Evolutionary conservation across 805 yeast genomes (phyloP), one percentile per base, ranked within the genome.

Genomic region (Tetrapisispora nanseiensis): DNA sequence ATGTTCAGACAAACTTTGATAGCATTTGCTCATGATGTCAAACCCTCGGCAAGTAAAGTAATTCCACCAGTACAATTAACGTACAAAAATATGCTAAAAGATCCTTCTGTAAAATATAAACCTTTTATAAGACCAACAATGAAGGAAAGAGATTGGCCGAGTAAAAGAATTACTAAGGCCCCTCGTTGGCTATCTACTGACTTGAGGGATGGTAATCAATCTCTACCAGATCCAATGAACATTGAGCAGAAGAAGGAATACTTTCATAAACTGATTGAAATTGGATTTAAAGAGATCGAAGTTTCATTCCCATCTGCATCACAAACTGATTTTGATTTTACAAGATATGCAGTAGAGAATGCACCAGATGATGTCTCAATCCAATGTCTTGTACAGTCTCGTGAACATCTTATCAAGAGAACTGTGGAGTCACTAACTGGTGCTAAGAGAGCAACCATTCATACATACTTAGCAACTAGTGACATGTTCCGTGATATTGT

Each of bases 131-230:
- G 69, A 15, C 71, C 79, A 1, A 55, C 76, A 34, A 64, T 84
- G 47, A 75, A 80, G 3, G 68, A 77, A 46, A 72, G 92, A 44
- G 71, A 72, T 47, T 83, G 94, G 94, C 94, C 94, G 1, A 55
- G 69, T 29, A 70, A 70, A 45, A 62, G 71, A 13, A 58, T 84
- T 43, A 67, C 66, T 39, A 74, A 74, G 56, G 74, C 87, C 3
- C 94, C 94, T 18, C 68, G 92, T 51, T 83, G 92, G 92, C 67
- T 84, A 37, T 79, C 89, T 18, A 83, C 94, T 3, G 94, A 84
- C 56, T 69, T 83, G 47, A 73, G 94, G 54, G 94, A 83, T 57
- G 94, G 94, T 26, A 83, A 83, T 62, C 92, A 83, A 65, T 79
- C 89, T 6, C 70, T 83, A 51, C 90, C 92, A 0, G 92, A 83